phyloP scores from a whole-genome alignment of 2,329 filamentous ascomycete species.

The Penicillium verrucosum region DNA sequence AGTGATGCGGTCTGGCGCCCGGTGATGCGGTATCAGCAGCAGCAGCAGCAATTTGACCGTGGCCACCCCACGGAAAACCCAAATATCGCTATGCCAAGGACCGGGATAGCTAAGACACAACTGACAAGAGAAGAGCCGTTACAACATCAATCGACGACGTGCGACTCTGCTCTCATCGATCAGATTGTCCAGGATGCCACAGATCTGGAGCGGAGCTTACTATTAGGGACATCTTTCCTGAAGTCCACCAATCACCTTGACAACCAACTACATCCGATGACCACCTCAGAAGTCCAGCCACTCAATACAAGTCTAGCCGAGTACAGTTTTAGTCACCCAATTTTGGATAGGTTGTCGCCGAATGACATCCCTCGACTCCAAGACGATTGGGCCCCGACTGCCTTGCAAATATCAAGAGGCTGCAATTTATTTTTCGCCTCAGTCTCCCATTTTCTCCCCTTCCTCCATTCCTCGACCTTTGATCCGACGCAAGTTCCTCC shows the following conservation, averaged over 20 bases:
- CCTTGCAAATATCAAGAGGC: slow-evolving; percentile 31
- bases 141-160: neutral
- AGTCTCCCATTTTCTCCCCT: slow-evolving; percentile 39
- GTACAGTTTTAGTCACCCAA: neutral
- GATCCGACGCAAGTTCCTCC: slow-evolving; percentile 23
- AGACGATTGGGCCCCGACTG: slow-evolving; percentile 33
- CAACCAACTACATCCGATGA: neutral
- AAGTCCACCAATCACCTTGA: slow-evolving; percentile 11
- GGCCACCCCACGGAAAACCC: neutral
- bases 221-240: slow-evolving; percentile 15
- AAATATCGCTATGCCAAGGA: neutral
- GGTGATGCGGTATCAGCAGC: neutral
- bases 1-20: neutral
- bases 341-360: neutral
- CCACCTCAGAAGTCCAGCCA: neutral
- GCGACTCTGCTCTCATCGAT: slow-evolving; percentile 4
- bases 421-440: slow-evolving; percentile 38
- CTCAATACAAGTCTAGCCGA: neutral
- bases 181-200: slow-evolving; percentile 16
- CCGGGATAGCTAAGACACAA: neutral
- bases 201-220: slow-evolving; percentile 17
- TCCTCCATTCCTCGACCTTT: slow-evolving; percentile 40
- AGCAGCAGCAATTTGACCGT: neutral
- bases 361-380: slow-evolving; percentile 11
- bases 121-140: neutral